A percentile compares a stretch with the other conserved stretches of the same genome.
Evolutionary conservation across 2,329 filamentous ascomycete genomes (phyloP).

Genomic region (Stagonosporopsis rhizophila): DNA sequence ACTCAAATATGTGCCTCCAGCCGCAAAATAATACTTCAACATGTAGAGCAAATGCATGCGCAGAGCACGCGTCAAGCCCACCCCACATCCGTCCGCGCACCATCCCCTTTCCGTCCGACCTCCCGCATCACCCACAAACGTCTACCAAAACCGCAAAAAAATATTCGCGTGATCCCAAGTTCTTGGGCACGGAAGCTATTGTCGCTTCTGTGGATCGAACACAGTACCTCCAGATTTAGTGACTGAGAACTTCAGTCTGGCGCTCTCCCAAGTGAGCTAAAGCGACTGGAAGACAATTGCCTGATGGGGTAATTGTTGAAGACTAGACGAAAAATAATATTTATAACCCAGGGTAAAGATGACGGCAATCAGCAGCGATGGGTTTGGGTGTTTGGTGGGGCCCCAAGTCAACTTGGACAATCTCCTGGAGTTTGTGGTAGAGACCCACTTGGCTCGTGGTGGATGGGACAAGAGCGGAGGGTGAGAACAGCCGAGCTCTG

Average conservation of each 20-base stretch:
- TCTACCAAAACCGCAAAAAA: slow-evolving; percentile 9
- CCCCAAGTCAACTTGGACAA: no score
- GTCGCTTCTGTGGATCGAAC: slow-evolving; percentile 24
- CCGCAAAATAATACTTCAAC: no score
- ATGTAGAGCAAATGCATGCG: no score
- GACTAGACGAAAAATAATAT: no score
- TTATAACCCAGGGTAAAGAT: no score
- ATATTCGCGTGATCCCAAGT: slow-evolving; percentile 14
- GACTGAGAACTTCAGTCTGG: slow-evolving; percentile 24
- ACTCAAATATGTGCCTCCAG: no score
- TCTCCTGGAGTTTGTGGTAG: no score
- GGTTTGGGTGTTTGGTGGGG: no score
- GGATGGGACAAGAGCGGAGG: no score
- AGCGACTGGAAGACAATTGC: slow-evolving; percentile 21
- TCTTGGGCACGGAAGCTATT: slow-evolving; percentile 17
- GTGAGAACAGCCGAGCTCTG: no score
- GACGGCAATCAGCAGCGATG: no score
- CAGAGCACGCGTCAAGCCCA: neutral
- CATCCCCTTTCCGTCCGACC: neutral
- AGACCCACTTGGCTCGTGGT: no score
- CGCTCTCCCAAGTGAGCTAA: slow-evolving; percentile 25
- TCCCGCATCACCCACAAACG: neutral
- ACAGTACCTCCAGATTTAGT: slow-evolving; percentile 24
- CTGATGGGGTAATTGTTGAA: slow-evolving; percentile 20
- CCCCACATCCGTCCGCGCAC: neutral